A percentile compares a stretch with the other conserved stretches of the same genome.
Conservation (phyloP, 129 eudicot species). For the Gnaphalium uliginosum region DNA sequence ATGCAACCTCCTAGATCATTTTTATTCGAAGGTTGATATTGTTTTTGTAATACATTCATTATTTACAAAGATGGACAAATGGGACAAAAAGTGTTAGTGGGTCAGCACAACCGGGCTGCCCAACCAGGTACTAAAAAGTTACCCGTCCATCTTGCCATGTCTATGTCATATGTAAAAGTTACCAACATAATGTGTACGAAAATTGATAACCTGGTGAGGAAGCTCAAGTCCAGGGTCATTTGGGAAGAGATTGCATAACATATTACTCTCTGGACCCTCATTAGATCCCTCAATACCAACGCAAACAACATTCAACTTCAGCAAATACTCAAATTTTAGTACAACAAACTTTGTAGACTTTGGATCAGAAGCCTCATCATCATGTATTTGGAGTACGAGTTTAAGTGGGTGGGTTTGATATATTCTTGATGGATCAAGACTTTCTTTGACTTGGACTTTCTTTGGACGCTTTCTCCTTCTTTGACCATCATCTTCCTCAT, state of each 20-base stretch:
- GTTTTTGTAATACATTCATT: neutral
- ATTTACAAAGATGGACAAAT: neutral
- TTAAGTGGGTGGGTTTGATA: conserved; percentile 89
- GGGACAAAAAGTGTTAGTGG: neutral
- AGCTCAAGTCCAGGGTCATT: conserved; percentile 90
- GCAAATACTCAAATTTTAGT: conserved; percentile 75
- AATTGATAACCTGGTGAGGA: conserved; percentile 80
- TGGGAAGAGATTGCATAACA: conserved; percentile 91
- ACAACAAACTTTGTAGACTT: conserved; percentile 62
- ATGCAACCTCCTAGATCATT: neutral
- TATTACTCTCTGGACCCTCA: conserved; percentile 62
- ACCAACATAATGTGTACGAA: neutral
- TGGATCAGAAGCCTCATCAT: conserved; percentile 58
- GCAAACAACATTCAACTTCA: conserved; percentile 80
- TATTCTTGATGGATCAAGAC: conserved; percentile 65
- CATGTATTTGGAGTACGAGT: conserved; percentile 62
- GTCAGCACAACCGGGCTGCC: neutral
- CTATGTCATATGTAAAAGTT: neutral
- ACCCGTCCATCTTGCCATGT: neutral
- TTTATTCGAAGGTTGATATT: neutral
- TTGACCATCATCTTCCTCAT: conserved; percentile 97
- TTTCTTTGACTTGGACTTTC: conserved; percentile 71
- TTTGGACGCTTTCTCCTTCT: conserved; percentile 93
- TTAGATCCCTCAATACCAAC: conserved; percentile 80
- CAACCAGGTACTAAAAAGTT: neutral